Evolutionary conservation across 352 stramenopile species (phyloP), one percentile per base, ranked within the genome.

Genomic region (Globisporangium acanthophoron): DNA sequence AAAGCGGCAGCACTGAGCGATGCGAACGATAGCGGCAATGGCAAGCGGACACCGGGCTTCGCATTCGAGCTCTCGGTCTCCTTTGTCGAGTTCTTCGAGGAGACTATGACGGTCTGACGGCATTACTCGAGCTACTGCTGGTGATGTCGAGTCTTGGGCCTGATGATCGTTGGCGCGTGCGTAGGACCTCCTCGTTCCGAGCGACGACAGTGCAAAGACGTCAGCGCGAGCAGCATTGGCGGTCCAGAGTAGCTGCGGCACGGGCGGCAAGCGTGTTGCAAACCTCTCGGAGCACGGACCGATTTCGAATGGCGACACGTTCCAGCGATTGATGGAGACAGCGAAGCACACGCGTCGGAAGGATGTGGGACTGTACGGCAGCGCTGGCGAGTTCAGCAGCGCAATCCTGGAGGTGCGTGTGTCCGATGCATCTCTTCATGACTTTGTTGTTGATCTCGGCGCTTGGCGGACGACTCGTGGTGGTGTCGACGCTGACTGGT

Each of bases 51-150:
- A 5, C 59, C 35, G 31, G 39, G 46, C n/a, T 70, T 66, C 55
- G 45, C 31, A 3, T 84, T 74, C 55, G 70, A 64, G 13, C 35
- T 89, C 3, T 62, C 59, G 1, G 21, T 80, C 18, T 80, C 75
- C 12, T 78, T 86, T 50, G 68, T 68, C 29, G 79, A 89, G 54
- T 55, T 87, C 1, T 80, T 75, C 29, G 74, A 86, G 61, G 79
- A 87, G 49, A 70, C 64, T 1, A 83, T 86, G 61, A 69, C 55
- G 21, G 79, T 75, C 39, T 15, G 40, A 35, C 21, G 20, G 27
- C 9, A 12, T 43, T 5, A 3, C 37, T 43, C 13, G 37, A 43
- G 4, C 37, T 27, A 27, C 24, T 27, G 1, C 24, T 18, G 37
- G 37, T 5, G 37, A 43, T 43, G 1, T 5, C 37, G 37, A 43